phyloP scores from a whole-genome alignment of 768 basidiomycete species.

The Amanita exitialis region DNA sequence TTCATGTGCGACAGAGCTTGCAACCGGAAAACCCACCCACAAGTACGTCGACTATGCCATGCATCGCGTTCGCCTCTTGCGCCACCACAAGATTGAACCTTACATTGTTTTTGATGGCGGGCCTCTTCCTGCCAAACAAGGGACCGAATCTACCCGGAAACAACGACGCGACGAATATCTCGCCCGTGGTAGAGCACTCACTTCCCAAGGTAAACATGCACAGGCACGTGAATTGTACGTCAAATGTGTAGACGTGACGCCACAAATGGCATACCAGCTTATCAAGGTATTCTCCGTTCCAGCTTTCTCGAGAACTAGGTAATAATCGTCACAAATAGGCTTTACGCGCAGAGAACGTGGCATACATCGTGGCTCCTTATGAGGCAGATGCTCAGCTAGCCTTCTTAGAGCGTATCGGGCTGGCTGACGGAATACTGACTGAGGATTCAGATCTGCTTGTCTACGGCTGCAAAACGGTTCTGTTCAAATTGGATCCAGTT shows the following conservation, averaged over 20 bases:
- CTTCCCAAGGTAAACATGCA: constrained; percentile 65
- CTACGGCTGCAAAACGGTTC: constrained; percentile 86
- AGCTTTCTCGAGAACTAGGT: constrained; percentile 4
- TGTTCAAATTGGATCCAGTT: constrained; percentile 84
- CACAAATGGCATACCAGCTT: constrained; percentile 94
- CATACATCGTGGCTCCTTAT: constrained; percentile 93
- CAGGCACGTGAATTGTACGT: constrained; percentile 85
- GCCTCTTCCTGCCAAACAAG: constrained; percentile 87
- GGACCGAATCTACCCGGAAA: constrained; percentile 76
- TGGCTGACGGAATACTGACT: constrained; percentile 88
- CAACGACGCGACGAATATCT: constrained; percentile 69
- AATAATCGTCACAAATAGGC: constrained; percentile 42
- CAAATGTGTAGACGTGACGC: constrained; percentile 91
- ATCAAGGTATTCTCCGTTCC: constrained; percentile 63
- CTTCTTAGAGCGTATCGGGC: constrained; percentile 73
- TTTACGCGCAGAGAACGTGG: constrained; percentile 66
- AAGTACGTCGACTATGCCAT: constrained; percentile 98
- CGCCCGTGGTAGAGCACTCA: constrained; percentile 59
- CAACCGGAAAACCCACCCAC: constrained; percentile 71
- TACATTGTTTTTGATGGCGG: constrained; percentile 97
- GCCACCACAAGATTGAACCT: constrained; percentile 77
- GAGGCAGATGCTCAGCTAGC: constrained; percentile 97
- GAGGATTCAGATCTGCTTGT: constrained; percentile 98
- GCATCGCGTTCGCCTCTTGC: constrained; percentile 80
- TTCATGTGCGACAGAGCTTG: constrained; percentile 84